Evolutionary conservation across 2,329 filamentous ascomycete species (phyloP).

Genomic region (Calonectria hongkongensis): DNA sequence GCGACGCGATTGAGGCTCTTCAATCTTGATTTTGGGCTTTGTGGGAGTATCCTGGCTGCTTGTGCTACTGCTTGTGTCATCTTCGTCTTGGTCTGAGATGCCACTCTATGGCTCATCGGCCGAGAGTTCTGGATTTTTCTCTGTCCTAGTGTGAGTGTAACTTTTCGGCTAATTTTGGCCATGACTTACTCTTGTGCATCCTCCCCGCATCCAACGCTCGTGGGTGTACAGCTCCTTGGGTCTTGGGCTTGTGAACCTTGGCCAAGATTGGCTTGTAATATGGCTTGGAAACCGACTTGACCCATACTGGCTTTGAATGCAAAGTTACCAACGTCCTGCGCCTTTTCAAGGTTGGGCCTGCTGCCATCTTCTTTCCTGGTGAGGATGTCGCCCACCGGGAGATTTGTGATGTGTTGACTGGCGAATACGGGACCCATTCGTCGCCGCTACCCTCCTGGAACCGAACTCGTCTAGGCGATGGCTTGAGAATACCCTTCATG

Average conservation of each 20-base stretch:
- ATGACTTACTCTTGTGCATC: conserved; percentile 45
- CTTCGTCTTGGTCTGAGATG: conserved; percentile 14
- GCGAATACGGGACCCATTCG: neutral
- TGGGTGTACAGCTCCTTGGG: neutral
- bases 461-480: conserved; percentile 12
- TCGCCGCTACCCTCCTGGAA: neutral
- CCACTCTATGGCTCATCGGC: conserved; percentile 15
- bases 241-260: neutral
- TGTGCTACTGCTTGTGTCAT: conserved; percentile 6
- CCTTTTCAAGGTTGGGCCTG: neutral
- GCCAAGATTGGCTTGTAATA: neutral
- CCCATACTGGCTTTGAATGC: neutral
- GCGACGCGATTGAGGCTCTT: neutral
- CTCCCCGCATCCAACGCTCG: conserved; percentile 26
- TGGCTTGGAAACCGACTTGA: neutral
- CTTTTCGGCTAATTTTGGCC: too few species aligned
- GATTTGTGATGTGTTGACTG: neutral
- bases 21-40: neutral
- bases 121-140: conserved; percentile 34
- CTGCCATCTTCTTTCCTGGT: neutral
- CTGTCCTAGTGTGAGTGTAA: conserved; percentile 42
- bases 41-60: conserved; percentile 19
- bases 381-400: neutral
- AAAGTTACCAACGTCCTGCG: neutral
- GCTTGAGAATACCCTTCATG: conserved; percentile 50